A percentile compares a stretch with the other conserved stretches of the same genome.
phyloP scores from a whole-genome alignment of 2,329 filamentous ascomycete genomes.

The Colletotrichum trifolii region DNA sequence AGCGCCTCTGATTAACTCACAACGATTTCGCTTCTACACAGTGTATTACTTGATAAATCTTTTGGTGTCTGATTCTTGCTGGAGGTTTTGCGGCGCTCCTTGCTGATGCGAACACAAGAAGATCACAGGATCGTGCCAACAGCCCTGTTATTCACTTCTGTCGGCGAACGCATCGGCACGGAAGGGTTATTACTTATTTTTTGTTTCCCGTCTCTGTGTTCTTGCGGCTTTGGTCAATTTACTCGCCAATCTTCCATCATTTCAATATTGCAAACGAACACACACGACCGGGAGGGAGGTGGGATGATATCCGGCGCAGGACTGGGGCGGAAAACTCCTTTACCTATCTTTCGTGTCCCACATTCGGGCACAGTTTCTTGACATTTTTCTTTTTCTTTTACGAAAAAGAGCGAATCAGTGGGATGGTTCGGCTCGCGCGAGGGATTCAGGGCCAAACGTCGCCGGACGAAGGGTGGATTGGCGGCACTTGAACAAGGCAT shows the following conservation, averaged over 20 bases:
- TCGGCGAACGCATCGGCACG: neutral
- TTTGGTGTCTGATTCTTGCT: constrained; percentile 28
- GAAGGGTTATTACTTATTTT: constrained; percentile 2
- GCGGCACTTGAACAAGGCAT: constrained; percentile 8
- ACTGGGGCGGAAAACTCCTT: constrained; percentile 3
- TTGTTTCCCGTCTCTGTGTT: constrained; percentile 13
- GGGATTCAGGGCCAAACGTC: neutral
- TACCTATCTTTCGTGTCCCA: neutral
- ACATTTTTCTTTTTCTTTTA: constrained; percentile 1
- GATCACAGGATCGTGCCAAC: constrained; percentile 21
- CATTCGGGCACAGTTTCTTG: neutral
- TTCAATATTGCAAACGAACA: constrained; percentile 29
- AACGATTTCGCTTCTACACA: constrained; percentile 26
- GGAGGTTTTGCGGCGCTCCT: constrained; percentile 8
- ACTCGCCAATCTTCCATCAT: constrained; percentile 8
- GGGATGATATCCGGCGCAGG: constrained; percentile 29
- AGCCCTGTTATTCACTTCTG: constrained; percentile 30
- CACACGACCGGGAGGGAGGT: constrained; percentile 19
- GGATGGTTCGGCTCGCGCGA: neutral
- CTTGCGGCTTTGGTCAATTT: constrained; percentile 1
- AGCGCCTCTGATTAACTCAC: neutral
- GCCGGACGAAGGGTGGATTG: neutral
- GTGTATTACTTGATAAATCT: constrained; percentile 36
- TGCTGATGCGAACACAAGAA: constrained; percentile 23
- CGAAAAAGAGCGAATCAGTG: neutral